phyloP scores from a whole-genome alignment of 2,329 filamentous ascomycete genomes.

The Claviceps arundinis region DNA sequence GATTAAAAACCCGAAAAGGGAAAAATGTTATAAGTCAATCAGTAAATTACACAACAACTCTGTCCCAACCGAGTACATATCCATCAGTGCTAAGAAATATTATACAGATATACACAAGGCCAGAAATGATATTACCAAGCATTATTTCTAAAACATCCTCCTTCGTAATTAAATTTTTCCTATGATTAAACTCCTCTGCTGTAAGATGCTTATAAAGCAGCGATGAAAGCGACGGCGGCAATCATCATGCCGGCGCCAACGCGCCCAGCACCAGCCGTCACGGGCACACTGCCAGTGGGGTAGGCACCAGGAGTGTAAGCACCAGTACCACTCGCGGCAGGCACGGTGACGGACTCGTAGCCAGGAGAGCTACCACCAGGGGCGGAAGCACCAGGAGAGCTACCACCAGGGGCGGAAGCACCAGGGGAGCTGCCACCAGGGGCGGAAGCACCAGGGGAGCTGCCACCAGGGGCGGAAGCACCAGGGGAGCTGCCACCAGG shows the following conservation, averaged over 20 bases:
- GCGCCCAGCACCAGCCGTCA: slow-evolving; percentile 26
- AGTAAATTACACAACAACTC: no score
- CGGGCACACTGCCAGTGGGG: slow-evolving; percentile 20
- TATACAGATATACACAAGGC: no score
- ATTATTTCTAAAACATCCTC: no score
- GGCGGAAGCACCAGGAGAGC: no score
- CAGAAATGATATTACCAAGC: no score
- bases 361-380: neutral
- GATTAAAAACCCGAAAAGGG: no score
- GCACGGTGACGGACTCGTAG: slow-evolving; percentile 5
- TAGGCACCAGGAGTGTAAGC: slow-evolving; percentile 18
- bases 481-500: neutral
- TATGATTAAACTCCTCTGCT: no score
- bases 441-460: neutral
- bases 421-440: neutral
- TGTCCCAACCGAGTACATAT: no score
- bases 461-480: neutral
- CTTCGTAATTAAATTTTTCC: no score
- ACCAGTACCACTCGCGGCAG: slow-evolving; percentile 20
- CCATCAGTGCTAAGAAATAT: no score
- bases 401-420: neutral
- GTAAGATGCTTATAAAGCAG: slow-evolving; percentile 28
- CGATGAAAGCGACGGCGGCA: slow-evolving; percentile 29
- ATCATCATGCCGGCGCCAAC: slow-evolving; percentile 30
- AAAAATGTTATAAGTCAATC: no score